A percentile compares a stretch with the other conserved stretches of the same genome.
phyloP scores from a whole-genome alignment of 495 filamentous ascomycete species.

The Penicillium silybi region DNA sequence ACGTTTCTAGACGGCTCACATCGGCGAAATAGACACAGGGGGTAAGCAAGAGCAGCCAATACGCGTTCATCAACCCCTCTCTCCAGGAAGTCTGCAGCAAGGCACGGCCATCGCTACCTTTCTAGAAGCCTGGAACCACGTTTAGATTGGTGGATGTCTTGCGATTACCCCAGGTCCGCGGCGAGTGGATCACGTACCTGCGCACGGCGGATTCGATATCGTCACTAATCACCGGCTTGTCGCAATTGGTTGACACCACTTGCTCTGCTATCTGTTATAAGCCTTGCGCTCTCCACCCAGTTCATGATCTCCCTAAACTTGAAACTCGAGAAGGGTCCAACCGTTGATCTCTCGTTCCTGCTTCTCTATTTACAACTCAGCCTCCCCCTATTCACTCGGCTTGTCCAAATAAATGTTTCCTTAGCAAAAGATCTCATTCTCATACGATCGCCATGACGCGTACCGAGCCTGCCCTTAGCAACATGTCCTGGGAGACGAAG shows the following conservation, averaged over 20 bases:
- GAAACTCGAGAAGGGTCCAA: conserved; percentile 13
- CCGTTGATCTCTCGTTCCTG: conserved; percentile 7
- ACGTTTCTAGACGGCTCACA: conserved; percentile 20
- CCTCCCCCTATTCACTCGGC: neutral
- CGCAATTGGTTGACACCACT: conserved; percentile 23
- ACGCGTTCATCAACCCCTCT: conserved; percentile 23
- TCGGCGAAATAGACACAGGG: conserved; percentile 10
- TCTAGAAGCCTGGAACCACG: conserved; percentile 24
- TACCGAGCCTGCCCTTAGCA: conserved; percentile 22
- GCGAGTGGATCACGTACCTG: conserved; percentile 28
- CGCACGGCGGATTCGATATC: conserved; percentile 28
- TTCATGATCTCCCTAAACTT: conserved; percentile 20
- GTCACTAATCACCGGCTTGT: conserved; percentile 26
- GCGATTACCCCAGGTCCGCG: conserved; percentile 29
- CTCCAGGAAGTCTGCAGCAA: conserved; percentile 5
- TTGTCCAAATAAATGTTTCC: conserved; percentile 11
- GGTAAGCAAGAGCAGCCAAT: conserved; percentile 7
- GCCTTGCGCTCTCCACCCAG: conserved; percentile 22
- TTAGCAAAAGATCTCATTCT: neutral
- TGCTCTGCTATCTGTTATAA: conserved; percentile 24
- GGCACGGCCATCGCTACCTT: conserved; percentile 17
- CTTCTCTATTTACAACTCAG: neutral
- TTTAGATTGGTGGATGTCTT: conserved; percentile 24
- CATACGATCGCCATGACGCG: conserved; percentile 27
- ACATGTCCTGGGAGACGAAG: conserved; percentile 31